Evolutionary conservation across 73 alveolate genomes (phyloP), one percentile per base, ranked within the genome.

Genomic region (Paramecium caudatum): DNA sequence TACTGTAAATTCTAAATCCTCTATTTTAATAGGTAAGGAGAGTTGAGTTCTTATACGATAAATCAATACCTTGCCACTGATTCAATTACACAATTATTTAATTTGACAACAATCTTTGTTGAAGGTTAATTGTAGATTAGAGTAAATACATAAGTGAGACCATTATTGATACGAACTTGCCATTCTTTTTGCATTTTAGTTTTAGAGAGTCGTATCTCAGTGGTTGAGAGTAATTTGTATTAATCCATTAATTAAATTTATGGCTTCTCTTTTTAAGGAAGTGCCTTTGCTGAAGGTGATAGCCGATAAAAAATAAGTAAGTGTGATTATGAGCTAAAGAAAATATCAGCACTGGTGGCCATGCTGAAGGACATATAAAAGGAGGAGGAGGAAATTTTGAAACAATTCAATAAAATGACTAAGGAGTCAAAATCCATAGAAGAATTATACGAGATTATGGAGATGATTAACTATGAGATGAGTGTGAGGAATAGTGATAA

Each of bases 381-480:
- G 16, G 88, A 74, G 5, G 88, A 74, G 46, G 88, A 74, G 47
- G 88, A 74, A 16, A 39, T 74, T 36, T 45, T 41, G 46, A 45
- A 74, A 45, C 13, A 37, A 45, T 74, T 74, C 55, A 74, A 74
- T 25, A 74, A 69, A 45, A 74, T 74, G 88, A 39, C 69, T 21
- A 74, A 74, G 32, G 88, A 41, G 17, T 32, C 69, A 6, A 8
- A 19, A 10, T 10, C 88, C 6, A 37, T 41, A 3, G 21, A 74
- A 1, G 62, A 37, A 19, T 7, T 74, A 21, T 74, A 74, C 7
- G 69, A 74, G 21, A 39, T 74, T 5, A 74, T 74, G 68, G 88
- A 74, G 43, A 74, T 74, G 88, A 74, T 74, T 45, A 74, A 41
- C 45, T 74, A 41, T 41, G 69, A 74, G 47, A 39, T 74, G 88